Conservation (phyloP, 371 early-diverging fungal species). For the Mucor mucedo region DNA sequence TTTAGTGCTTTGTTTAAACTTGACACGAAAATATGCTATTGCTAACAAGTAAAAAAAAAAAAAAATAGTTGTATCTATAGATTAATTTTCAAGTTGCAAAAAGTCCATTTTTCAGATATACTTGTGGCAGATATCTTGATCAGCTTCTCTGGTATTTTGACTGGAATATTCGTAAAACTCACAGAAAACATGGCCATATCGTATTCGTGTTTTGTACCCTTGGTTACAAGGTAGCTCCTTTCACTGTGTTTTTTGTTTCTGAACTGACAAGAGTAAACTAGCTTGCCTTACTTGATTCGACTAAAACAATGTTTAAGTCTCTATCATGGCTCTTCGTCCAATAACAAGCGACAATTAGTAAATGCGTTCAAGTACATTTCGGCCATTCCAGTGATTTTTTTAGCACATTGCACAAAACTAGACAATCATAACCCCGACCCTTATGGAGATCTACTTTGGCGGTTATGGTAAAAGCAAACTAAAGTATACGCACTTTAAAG, state of each 20-base stretch:
- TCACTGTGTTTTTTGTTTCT: not conserved
- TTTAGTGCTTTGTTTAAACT: too few species aligned
- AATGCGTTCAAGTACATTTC: constrained; percentile 83
- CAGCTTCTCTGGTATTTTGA: constrained; percentile 83
- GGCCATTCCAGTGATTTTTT: constrained; percentile 40
- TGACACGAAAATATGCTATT: too few species aligned
- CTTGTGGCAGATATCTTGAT: constrained; percentile 91
- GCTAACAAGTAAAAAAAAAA: too few species aligned
- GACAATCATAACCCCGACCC: constrained; percentile 19
- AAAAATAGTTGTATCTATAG: not conserved
- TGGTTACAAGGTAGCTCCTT: constrained; percentile 55
- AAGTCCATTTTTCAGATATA: constrained; percentile 79
- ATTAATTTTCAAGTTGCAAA: not conserved
- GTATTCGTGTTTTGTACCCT: constrained; percentile 53
- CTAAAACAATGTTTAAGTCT: constrained; percentile 82
- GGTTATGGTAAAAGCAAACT: constrained; percentile 25
- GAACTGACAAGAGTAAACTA: constrained; percentile 15
- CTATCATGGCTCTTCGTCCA: constrained; percentile 37
- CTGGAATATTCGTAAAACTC: constrained; percentile 67
- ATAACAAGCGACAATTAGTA: constrained; percentile 29
- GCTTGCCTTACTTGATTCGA: constrained; percentile 83
- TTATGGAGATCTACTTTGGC: constrained; percentile 17
- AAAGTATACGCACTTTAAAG: too few species aligned
- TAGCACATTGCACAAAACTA: constrained; percentile 60
- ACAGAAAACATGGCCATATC: constrained; percentile 19